Conservation (phyloP, 192 early-diverging fungal genomes). For the Pilobolus umbonatus region DNA sequence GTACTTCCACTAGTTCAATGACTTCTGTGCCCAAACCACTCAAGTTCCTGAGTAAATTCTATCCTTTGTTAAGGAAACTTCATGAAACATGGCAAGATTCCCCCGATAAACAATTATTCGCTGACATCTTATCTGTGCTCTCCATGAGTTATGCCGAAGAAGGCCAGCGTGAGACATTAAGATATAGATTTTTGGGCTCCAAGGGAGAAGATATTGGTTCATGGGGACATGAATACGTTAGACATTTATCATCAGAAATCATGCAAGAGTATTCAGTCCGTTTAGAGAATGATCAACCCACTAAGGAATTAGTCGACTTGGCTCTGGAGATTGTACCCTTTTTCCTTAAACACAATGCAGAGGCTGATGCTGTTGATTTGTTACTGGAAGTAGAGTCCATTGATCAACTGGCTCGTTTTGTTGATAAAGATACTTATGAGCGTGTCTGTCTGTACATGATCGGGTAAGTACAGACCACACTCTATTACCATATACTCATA, state of each 20-base stretch:
- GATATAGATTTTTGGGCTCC: constrained; percentile 84
- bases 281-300: constrained; percentile 56
- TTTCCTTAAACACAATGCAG: constrained; percentile 95
- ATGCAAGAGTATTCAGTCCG: constrained; percentile 74
- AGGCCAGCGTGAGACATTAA: constrained; percentile 75
- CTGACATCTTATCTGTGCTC: constrained; percentile 94
- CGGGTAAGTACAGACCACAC: constrained; percentile 60
- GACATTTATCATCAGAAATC: constrained; percentile 89
- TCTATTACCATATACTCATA: background rate
- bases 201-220: constrained; percentile 71
- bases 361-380: constrained; percentile 97
- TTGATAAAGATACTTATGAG: constrained; percentile 89
- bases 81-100: constrained; percentile 69
- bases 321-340: constrained; percentile 90
- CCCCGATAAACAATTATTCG: constrained; percentile 78
- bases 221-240: constrained; percentile 99
- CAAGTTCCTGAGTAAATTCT: constrained; percentile 91
- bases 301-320: constrained; percentile 64
- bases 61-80: constrained; percentile 60
- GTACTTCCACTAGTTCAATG: constrained; percentile 96
- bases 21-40: constrained; percentile 99
- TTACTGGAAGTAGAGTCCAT: constrained; percentile 85
- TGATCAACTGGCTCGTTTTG: constrained; percentile 73
- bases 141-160: constrained; percentile 95
- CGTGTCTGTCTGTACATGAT: constrained; percentile 95